A percentile compares a stretch with the other conserved stretches of the same genome.
Evolutionary conservation across 2,329 filamentous ascomycete species (phyloP).

Genomic region (Aureobasidium sp.): DNA sequence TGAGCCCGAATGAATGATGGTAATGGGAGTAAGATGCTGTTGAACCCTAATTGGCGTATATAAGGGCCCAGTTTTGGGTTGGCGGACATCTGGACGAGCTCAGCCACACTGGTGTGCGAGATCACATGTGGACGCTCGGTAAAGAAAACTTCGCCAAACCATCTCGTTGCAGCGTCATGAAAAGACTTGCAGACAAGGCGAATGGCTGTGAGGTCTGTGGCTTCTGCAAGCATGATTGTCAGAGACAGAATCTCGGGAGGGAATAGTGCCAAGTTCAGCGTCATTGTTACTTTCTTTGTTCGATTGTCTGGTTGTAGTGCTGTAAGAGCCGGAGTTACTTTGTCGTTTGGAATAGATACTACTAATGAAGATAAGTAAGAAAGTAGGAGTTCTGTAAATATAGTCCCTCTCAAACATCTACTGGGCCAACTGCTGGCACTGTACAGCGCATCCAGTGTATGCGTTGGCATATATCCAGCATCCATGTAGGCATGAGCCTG

Average conservation of each 20-base stretch:
- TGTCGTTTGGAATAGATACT: not conserved
- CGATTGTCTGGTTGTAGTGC: not conserved
- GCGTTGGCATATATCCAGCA: not conserved
- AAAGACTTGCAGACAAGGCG: not conserved
- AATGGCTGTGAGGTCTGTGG: not conserved
- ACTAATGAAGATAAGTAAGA: not conserved
- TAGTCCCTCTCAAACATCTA: not conserved
- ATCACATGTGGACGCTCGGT: not conserved
- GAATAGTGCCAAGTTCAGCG: not conserved
- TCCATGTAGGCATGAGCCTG: not conserved
- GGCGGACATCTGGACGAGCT: not conserved
- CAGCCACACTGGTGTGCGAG: not conserved
- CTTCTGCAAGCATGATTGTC: not conserved
- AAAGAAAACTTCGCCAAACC: not conserved
- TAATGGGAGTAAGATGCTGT: not conserved
- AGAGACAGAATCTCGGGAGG: not conserved
- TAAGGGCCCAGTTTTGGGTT: not conserved
- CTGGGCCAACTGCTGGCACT: not conserved
- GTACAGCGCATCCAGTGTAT: not conserved
- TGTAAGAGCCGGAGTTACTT: not conserved
- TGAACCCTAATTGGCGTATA: not conserved
- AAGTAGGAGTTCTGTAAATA: not conserved
- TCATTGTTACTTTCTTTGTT: not conserved
- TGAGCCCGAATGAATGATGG: not conserved
- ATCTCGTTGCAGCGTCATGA: not conserved